phyloP scores from a whole-genome alignment of 306 rosid species.

The Boehmeria nivea region DNA sequence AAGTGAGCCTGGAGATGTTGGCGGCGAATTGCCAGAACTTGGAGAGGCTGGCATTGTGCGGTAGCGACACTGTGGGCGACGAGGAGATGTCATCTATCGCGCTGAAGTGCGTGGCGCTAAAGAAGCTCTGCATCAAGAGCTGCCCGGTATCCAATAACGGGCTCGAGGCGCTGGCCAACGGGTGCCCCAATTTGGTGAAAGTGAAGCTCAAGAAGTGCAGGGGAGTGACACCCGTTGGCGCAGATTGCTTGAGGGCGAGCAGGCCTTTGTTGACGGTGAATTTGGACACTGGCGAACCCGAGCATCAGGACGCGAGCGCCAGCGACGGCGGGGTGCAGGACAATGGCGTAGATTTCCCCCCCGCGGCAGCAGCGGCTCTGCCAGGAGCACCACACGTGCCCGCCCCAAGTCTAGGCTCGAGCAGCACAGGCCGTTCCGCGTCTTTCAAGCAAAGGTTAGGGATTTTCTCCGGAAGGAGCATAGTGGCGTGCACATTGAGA shows the following conservation, averaged over 20 bases:
- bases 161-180: slow-evolving; percentile 73
- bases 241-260: slow-evolving; percentile 61
- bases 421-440: slow-evolving; percentile 45
- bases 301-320: slow-evolving; percentile 70
- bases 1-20: slow-evolving; percentile 64
- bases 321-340: slow-evolving; percentile 82
- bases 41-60: slow-evolving; percentile 89
- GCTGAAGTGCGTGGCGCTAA: slow-evolving; percentile 73
- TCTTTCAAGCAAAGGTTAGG: slow-evolving; percentile 82
- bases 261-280: slow-evolving; percentile 75
- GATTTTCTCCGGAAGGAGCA: slow-evolving; percentile 51
- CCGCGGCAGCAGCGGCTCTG: slow-evolving; percentile 1
- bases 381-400: slow-evolving; percentile 31
- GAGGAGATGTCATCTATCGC: slow-evolving; percentile 86
- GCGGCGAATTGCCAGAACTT: slow-evolving; percentile 79
- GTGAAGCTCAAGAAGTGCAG: slow-evolving; percentile 95
- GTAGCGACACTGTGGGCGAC: slow-evolving; percentile 91
- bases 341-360: slow-evolving; percentile 48
- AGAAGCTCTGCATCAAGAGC: slow-evolving; percentile 91
- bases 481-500: slow-evolving; percentile 75
- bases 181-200: slow-evolving; percentile 96
- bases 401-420: slow-evolving; percentile 33
- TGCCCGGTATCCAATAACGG: slow-evolving; percentile 83
- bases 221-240: slow-evolving; percentile 73
- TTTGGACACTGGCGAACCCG: slow-evolving; percentile 68